Evolutionary conservation across 331 rosid species (phyloP).

Genomic region (Cydonia oblonga): DNA sequence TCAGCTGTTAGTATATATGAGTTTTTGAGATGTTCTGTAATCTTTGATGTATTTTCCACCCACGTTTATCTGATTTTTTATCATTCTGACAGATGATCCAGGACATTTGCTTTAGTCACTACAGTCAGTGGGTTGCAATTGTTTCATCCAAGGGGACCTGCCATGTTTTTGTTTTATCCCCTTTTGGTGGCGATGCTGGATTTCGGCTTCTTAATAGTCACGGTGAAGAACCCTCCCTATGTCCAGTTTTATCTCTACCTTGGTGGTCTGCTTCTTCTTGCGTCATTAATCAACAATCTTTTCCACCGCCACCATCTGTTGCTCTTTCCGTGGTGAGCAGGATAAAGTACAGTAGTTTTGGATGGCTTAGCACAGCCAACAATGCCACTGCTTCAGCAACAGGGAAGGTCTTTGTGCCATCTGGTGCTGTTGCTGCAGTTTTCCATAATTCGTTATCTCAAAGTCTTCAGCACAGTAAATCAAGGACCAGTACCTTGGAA

Average conservation of each 20-base stretch:
- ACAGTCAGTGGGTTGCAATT: constrained; percentile 85
- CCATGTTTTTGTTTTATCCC: constrained; percentile 70
- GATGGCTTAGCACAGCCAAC: constrained; percentile 78
- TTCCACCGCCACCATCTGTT: constrained; percentile 63
- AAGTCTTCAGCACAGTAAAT: constrained; percentile 32
- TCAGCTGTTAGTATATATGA: constrained; percentile 68
- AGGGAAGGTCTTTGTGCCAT: constrained; percentile 82
- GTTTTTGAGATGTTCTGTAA: constrained; percentile 8
- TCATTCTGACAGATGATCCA: constrained; percentile 62
- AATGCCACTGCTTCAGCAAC: constrained; percentile 44
- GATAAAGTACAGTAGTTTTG: constrained; percentile 78
- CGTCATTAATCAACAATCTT: constrained; percentile 40
- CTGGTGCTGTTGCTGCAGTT: constrained; percentile 84
- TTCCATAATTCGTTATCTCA: constrained; percentile 66
- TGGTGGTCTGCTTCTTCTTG: constrained; percentile 76
- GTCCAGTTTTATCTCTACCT: constrained; percentile 62
- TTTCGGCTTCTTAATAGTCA: constrained; percentile 46
- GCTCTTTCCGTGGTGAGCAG: constrained; percentile 82
- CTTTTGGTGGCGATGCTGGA: constrained; percentile 86
- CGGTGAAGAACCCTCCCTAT: constrained; percentile 56
- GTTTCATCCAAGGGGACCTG: constrained; percentile 91
- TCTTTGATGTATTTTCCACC: not conserved
- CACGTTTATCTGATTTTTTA: constrained; percentile 1
- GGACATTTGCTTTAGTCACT: constrained; percentile 84
- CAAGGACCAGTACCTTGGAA: constrained; percentile 51